These are phyloP conservation scores for Helminthosporium solani DNA, from an alignment of 2,329 filamentous ascomycete genomes.

Conservation along the genomic window DNA sequence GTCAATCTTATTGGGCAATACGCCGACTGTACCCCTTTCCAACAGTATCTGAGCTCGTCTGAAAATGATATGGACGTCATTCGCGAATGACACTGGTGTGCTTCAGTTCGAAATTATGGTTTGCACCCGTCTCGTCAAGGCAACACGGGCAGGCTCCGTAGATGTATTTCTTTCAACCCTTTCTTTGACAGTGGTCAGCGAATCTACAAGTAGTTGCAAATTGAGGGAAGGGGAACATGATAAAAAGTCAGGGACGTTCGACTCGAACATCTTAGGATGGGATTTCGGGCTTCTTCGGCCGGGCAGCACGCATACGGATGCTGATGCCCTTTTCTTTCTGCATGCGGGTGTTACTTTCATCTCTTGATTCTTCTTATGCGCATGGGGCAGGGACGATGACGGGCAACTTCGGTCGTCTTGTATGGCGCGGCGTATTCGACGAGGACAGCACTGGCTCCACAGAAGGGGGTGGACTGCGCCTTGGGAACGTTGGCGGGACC, in stretches of 20 bases:
- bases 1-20: conserved; percentile 36
- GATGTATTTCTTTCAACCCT: conserved; percentile 34
- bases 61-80: conserved; percentile 41
- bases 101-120: conserved; percentile 32
- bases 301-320: conserved; percentile 27
- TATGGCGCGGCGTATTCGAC: conserved; percentile 4
- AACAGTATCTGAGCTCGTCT: conserved; percentile 41
- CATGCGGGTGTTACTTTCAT: conserved; percentile 35
- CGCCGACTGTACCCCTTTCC: conserved; percentile 37
- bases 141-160: conserved; percentile 32
- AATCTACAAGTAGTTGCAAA: conserved; percentile 33
- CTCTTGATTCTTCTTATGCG: conserved; percentile 9
- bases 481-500: conserved; percentile 9
- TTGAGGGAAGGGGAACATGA: conserved; percentile 27
- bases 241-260: conserved; percentile 35
- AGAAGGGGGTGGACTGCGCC: conserved; percentile 8
- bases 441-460: conserved; percentile 4
- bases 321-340: conserved; percentile 25
- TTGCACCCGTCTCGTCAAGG: conserved; percentile 28
- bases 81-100: conserved; percentile 39
- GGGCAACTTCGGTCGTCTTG: conserved; percentile 5
- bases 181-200: conserved; percentile 25
- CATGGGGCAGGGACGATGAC: conserved; percentile 5
- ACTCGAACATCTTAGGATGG: conserved; percentile 32
- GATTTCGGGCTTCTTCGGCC: conserved; percentile 17